A percentile compares a stretch with the other conserved stretches of the same genome.
phyloP scores from a whole-genome alignment of 2,329 filamentous ascomycete species.

The Sclerotinia subarctica region DNA sequence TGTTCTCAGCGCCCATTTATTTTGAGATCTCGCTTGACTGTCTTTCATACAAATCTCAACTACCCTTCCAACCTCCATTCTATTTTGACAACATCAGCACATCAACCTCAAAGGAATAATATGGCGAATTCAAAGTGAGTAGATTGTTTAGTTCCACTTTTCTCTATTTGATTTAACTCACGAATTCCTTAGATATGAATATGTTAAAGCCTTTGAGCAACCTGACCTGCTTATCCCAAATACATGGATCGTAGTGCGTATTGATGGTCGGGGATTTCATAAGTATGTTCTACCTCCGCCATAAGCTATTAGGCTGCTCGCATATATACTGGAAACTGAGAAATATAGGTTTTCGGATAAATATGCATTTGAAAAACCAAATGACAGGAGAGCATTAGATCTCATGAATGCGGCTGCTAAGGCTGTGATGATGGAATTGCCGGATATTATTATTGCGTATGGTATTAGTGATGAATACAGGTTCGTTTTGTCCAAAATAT shows the following conservation, averaged over 20 bases:
- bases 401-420: conserved; percentile 95
- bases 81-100: neutral
- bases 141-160: neutral
- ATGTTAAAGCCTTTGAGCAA: conserved; percentile 87
- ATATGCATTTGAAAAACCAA: conserved; percentile 87
- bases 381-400: conserved; percentile 80
- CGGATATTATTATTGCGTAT: conserved; percentile 84
- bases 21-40: neutral
- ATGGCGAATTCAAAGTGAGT: conserved; percentile 38
- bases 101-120: neutral
- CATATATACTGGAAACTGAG: neutral
- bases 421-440: conserved; percentile 76
- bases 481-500: conserved; percentile 40
- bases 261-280: conserved; percentile 92
- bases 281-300: conserved; percentile 56
- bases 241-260: conserved; percentile 91
- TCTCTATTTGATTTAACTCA: neutral
- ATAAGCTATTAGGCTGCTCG: neutral
- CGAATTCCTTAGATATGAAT: conserved; percentile 69
- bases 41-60: neutral
- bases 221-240: conserved; percentile 77
- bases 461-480: conserved; percentile 94
- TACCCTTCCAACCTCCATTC: neutral
- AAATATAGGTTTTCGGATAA: conserved; percentile 68
- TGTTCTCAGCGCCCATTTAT: conserved; percentile 1